phyloP scores from a whole-genome alignment of 2,329 filamentous ascomycete genomes.

The Colletotrichum cordylinicola region DNA sequence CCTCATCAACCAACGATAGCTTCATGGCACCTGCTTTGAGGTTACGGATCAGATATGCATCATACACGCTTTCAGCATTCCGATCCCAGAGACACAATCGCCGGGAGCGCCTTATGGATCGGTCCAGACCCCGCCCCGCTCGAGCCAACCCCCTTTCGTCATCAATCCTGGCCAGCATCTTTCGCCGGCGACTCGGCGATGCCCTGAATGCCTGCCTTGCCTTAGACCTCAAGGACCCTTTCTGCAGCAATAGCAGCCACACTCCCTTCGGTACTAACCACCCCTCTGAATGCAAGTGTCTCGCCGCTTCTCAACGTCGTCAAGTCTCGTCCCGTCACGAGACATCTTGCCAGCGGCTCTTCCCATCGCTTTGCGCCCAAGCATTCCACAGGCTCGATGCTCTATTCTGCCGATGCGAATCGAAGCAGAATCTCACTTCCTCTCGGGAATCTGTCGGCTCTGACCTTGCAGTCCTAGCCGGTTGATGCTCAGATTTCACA shows the following conservation, averaged over 20 bases:
- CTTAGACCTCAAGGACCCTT: background rate
- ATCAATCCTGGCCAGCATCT: background rate
- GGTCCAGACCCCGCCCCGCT: slow-evolving; percentile 2
- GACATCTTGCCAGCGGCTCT: background rate
- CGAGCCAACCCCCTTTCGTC: slow-evolving; percentile 1
- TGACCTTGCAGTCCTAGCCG: background rate
- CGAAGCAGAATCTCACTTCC: background rate
- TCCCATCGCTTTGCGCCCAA: background rate
- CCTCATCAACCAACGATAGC: background rate
- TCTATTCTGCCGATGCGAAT: background rate
- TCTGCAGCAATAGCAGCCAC: slow-evolving; percentile 9
- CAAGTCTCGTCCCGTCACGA: background rate
- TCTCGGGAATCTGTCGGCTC: background rate
- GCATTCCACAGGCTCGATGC: background rate
- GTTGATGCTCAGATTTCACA: background rate
- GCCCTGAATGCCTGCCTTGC: background rate
- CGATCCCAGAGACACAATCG: background rate
- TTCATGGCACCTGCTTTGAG: background rate
- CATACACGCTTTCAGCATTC: background rate
- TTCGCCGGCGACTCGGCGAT: background rate
- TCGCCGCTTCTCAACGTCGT: background rate
- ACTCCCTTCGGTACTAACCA: background rate
- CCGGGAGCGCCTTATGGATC: background rate
- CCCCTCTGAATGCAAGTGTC: background rate
- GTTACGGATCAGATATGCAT: background rate